These are phyloP conservation scores for Russula vinacea DNA, from an alignment of 768 basidiomycete species.

Conservation along the genomic window DNA sequence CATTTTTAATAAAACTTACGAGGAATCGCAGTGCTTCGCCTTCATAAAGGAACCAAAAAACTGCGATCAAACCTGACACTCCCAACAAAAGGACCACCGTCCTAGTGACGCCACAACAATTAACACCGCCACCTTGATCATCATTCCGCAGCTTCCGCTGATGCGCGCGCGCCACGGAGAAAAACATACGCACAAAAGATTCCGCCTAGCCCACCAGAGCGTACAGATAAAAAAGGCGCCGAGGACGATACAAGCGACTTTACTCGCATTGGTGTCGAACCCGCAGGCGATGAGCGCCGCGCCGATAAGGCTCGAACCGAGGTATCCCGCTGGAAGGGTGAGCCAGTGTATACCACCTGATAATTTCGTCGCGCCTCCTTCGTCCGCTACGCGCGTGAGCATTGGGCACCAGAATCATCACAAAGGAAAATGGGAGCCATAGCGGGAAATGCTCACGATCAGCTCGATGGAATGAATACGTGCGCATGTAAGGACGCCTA, in stretches of 20 bases:
- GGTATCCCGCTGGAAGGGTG: conserved; percentile 79
- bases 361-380: conserved; percentile 85
- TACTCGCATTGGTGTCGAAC: conserved; percentile 85
- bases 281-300: conserved; percentile 84
- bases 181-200: conserved; percentile 55
- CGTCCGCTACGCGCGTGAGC: conserved; percentile 56
- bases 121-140: neutral
- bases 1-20: conserved; percentile 40
- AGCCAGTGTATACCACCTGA: conserved; percentile 79
- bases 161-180: neutral
- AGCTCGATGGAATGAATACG: conserved; percentile 80
- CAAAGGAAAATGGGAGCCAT: neutral
- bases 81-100: conserved; percentile 76
- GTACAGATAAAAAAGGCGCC: conserved; percentile 86
- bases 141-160: neutral
- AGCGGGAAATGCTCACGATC: conserved; percentile 55
- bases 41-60: conserved; percentile 81
- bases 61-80: conserved; percentile 72
- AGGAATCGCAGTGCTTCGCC: conserved; percentile 75
- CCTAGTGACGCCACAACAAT: conserved; percentile 38
- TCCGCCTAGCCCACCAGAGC: conserved; percentile 81
- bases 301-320: conserved; percentile 83
- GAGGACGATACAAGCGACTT: conserved; percentile 74
- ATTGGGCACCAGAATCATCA: no score
- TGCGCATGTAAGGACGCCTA: conserved; percentile 84